A percentile compares a stretch with the other conserved stretches of the same genome.
Evolutionary conservation across 73 alveolate species (phyloP).

Genomic region (Blepharisma japonicum): DNA sequence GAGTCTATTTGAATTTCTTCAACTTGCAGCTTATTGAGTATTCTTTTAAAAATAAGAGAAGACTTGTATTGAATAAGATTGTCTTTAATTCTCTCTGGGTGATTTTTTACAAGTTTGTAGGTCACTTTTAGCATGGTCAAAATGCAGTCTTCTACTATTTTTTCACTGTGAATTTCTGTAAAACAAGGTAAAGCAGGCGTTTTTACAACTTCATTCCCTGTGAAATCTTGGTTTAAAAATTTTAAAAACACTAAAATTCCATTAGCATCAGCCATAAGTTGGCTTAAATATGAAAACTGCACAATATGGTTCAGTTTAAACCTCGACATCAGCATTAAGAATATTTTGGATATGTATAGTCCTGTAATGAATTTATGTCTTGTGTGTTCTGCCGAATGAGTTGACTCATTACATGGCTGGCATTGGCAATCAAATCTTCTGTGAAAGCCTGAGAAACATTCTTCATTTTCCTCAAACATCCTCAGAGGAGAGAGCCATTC

Average conservation of each 20-base stretch:
- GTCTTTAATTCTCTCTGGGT: conserved; percentile 4
- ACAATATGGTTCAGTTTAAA: conserved; percentile 48
- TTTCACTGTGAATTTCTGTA: neutral
- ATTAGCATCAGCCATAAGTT: conserved; percentile 65
- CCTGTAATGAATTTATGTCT: conserved; percentile 56
- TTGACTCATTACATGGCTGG: too few relatives aligned
- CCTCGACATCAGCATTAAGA: conserved; percentile 41
- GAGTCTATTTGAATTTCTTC: neutral
- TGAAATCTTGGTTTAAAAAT: conserved; percentile 55
- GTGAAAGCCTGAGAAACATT: neutral
- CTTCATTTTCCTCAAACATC: neutral
- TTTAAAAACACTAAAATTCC: conserved; percentile 58
- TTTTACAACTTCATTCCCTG: conserved; percentile 35
- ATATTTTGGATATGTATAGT: conserved; percentile 38
- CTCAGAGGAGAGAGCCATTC: conserved; percentile 15
- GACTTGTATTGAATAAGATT: conserved; percentile 9
- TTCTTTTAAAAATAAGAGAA: conserved; percentile 8
- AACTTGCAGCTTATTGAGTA: neutral
- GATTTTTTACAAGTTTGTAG: neutral
- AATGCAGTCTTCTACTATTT: neutral
- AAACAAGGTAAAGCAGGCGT: conserved; percentile 16
- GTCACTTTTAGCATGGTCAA: neutral
- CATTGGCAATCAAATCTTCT: too few relatives aligned
- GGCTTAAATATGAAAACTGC: conserved; percentile 43
- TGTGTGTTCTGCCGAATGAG: conserved; percentile 5